phyloP scores from a whole-genome alignment of 208 protist genomes.

The Trypanosoma congolense region DNA sequence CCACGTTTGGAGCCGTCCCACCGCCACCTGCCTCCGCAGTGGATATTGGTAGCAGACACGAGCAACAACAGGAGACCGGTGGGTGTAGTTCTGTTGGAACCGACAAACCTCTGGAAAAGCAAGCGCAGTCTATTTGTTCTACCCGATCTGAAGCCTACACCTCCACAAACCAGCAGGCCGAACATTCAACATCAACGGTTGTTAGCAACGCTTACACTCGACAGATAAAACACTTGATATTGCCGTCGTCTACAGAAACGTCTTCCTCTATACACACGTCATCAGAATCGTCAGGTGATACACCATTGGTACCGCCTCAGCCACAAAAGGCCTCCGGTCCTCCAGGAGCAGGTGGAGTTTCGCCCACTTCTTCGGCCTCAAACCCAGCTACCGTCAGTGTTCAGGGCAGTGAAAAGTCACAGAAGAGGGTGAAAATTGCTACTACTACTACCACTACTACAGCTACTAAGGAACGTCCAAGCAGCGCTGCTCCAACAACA shows the following conservation, averaged over 20 bases:
- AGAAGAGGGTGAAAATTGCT: constrained; percentile 13
- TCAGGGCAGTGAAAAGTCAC: constrained; percentile 8
- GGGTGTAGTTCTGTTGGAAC: too few species aligned
- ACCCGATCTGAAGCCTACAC: too few species aligned
- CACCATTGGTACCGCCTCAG: background rate
- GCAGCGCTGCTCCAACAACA: background rate
- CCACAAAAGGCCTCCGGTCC: background rate
- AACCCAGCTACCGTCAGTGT: background rate
- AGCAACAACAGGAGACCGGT: too few species aligned
- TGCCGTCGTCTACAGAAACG: background rate
- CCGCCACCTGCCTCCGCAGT: background rate
- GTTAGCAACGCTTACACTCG: background rate
- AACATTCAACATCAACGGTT: too few species aligned
- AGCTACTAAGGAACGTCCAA: background rate
- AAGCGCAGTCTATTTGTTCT: too few species aligned
- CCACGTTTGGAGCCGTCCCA: background rate
- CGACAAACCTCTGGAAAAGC: too few species aligned
- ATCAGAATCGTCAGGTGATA: background rate
- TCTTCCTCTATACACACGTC: background rate
- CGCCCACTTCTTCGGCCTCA: background rate
- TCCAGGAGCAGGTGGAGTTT: background rate
- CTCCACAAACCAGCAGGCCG: too few species aligned
- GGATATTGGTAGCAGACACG: too few species aligned
- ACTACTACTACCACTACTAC: background rate
- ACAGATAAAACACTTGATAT: background rate